Conservation (phyloP, 192 early-diverging fungal genomes). For the Gamsiella multidivaricata region DNA sequence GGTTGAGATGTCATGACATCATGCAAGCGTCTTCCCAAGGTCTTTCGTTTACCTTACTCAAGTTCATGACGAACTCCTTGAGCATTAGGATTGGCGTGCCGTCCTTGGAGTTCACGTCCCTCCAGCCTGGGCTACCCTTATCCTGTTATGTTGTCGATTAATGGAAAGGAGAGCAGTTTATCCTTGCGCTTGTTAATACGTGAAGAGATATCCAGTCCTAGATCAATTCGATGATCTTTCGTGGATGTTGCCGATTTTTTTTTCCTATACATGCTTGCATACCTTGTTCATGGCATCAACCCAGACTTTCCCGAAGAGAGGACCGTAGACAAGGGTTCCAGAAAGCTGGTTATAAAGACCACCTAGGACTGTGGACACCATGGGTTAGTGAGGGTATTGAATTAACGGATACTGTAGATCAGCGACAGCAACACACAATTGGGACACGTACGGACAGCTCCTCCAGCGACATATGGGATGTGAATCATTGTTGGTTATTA, state of each 20-base stretch:
- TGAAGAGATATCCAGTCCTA: no score
- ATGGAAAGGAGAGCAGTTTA: neutral
- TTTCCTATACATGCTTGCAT: neutral
- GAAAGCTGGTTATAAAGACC: conserved; percentile 42
- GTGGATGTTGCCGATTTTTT: neutral
- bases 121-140: conserved; percentile 39
- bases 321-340: conserved; percentile 48
- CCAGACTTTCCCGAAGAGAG: conserved; percentile 51
- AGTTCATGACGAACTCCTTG: conserved; percentile 39
- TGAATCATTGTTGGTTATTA: conserved; percentile 24
- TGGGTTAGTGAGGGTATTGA: neutral
- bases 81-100: conserved; percentile 11
- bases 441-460: conserved; percentile 37
- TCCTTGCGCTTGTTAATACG: no score
- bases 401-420: no score
- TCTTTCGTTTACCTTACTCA: conserved; percentile 28
- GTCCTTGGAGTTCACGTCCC: neutral
- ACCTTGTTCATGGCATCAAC: conserved; percentile 50
- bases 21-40: neutral
- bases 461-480: conserved; percentile 43
- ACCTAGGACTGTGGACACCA: conserved; percentile 28
- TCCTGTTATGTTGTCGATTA: conserved; percentile 18
- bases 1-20: neutral
- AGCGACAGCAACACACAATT: no score
- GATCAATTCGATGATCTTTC: neutral